Percentiles rank a stretch among this genome's conserved stretches.
Evolutionary conservation across 768 basidiomycete genomes (phyloP).

Genomic region (Podaxis sp.): DNA sequence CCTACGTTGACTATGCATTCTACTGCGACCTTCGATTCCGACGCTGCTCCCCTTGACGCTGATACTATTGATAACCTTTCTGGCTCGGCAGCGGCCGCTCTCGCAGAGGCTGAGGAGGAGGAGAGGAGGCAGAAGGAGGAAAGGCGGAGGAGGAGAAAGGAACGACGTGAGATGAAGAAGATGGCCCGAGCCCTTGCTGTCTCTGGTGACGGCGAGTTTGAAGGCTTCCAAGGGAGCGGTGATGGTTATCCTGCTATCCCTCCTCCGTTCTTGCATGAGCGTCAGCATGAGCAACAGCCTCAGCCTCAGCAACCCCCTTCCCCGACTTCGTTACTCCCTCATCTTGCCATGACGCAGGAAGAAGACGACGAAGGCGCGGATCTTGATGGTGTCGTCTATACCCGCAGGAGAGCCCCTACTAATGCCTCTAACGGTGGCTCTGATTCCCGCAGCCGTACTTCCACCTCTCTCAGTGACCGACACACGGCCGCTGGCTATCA

Average conservation of each 20-base stretch:
- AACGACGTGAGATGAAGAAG: conserved; percentile 31
- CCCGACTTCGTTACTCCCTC: conserved; percentile 6
- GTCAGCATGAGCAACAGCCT: conserved; percentile 17
- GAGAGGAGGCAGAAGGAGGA: conserved; percentile 43
- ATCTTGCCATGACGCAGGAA: conserved; percentile 24
- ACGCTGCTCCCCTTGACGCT: conserved; percentile 64
- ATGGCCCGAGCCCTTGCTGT: conserved; percentile 21
- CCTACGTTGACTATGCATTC: conserved; percentile 10
- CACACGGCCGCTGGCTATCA: conserved; percentile 16
- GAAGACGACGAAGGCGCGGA: conserved; percentile 54
- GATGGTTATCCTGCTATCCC: conserved; percentile 13
- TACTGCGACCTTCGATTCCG: conserved; percentile 58
- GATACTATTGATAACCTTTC: conserved; percentile 54
- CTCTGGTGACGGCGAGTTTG: conserved; percentile 44
- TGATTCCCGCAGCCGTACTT: conserved; percentile 62
- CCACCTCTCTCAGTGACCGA: conserved; percentile 38
- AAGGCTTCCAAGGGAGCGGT: conserved; percentile 65
- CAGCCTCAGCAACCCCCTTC: conserved; percentile 8
- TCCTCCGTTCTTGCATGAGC: not conserved
- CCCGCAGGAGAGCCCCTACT: conserved; percentile 31
- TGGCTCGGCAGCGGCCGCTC: conserved; percentile 33
- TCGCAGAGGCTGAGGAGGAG: conserved; percentile 37
- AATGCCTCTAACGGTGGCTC: conserved; percentile 40
- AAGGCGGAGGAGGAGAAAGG: conserved; percentile 41
- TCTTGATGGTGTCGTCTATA: conserved; percentile 56